These are phyloP conservation scores for Aspergillus sp. DNA, from an alignment of 2,329 filamentous ascomycete species.

Conservation along the genomic window DNA sequence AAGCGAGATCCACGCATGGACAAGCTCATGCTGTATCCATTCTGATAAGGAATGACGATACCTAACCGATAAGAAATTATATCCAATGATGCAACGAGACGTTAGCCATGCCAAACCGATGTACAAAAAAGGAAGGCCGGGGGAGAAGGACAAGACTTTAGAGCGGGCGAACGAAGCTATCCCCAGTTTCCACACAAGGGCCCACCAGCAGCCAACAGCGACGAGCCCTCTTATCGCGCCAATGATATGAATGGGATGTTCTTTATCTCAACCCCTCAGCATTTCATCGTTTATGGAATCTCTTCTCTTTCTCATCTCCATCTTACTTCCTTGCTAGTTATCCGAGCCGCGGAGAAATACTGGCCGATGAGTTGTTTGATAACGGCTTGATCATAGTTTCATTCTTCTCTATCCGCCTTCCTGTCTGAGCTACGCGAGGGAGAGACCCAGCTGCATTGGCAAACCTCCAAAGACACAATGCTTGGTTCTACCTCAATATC, in stretches of 20 bases:
- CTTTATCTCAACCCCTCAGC: not conserved
- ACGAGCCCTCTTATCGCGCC: constrained; percentile 5
- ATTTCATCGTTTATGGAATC: not conserved
- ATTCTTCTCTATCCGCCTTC: constrained; percentile 19
- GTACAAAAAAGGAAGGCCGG: constrained; percentile 22
- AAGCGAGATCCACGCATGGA: not conserved
- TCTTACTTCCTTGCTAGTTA: not conserved
- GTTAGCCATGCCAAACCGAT: not conserved
- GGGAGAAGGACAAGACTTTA: constrained; percentile 11
- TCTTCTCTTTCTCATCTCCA: not conserved
- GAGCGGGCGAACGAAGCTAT: not conserved
- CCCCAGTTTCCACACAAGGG: not conserved
- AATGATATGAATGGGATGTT: constrained; percentile 1
- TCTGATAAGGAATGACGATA: not conserved
- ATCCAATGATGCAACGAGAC: not conserved
- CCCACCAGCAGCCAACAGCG: not conserved
- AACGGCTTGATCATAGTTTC: not conserved
- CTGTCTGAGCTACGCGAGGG: constrained; percentile 48
- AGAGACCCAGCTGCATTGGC: constrained; percentile 4
- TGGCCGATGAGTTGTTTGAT: not conserved
- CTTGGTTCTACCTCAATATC: not conserved
- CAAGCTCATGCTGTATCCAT: not conserved
- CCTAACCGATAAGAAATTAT: not conserved
- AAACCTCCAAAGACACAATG: constrained; percentile 19
- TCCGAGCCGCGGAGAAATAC: not conserved